A percentile compares a stretch with the other conserved stretches of the same genome.
These are phyloP conservation scores for Xylaria grammica DNA, from an alignment of 495 filamentous ascomycete species.

Conservation along the genomic window DNA sequence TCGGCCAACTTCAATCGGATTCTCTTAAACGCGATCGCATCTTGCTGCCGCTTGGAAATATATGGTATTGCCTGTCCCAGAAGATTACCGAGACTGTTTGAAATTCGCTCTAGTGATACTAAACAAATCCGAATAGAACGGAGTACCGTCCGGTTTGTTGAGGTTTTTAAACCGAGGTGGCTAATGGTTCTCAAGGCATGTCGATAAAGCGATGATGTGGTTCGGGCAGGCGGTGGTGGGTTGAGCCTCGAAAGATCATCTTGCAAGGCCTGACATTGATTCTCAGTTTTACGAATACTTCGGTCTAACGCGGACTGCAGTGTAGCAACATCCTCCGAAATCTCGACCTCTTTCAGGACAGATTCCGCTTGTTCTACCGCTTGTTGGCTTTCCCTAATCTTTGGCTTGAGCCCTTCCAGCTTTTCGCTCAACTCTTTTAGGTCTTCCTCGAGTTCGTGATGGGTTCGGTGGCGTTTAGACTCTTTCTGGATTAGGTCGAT, in stretches of 20 bases:
- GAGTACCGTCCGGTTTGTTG: not conserved
- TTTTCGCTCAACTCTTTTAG: not conserved
- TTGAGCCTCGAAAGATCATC: not conserved
- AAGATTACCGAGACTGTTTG: not conserved
- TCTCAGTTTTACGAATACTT: not conserved
- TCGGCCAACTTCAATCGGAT: not conserved
- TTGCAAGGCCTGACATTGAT: not conserved
- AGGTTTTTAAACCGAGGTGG: not conserved
- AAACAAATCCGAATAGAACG: conserved; percentile 12
- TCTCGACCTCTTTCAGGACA: not conserved
- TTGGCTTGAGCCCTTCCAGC: conserved; percentile 10
- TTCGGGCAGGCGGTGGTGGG: not conserved
- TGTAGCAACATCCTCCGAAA: not conserved
- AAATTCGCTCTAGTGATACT: not conserved
- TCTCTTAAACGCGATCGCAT: not conserved
- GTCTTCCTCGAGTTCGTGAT: not conserved
- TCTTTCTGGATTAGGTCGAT: not conserved
- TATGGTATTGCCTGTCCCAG: not conserved
- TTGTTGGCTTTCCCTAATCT: conserved; percentile 6
- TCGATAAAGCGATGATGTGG: not conserved
- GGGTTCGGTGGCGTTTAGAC: not conserved
- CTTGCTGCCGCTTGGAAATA: conserved; percentile 6
- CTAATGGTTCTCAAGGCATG: not conserved
- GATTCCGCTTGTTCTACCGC: conserved; percentile 18
- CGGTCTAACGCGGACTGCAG: not conserved